phyloP scores from a whole-genome alignment of 495 filamentous ascomycete species.

The Parachaetomium inaequale region DNA sequence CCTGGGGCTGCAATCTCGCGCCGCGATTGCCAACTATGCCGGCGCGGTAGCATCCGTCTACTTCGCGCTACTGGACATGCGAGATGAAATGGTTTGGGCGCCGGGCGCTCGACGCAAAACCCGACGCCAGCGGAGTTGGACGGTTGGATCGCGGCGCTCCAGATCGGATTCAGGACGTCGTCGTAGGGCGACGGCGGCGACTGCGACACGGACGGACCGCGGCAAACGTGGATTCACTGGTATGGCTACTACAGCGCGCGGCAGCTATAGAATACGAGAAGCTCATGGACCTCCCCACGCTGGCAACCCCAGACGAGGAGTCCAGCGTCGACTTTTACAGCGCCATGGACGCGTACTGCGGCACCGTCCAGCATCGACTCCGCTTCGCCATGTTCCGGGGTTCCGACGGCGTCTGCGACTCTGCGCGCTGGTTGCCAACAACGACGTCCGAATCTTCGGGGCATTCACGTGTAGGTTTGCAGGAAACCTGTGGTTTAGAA shows the following conservation, averaged over 20 bases:
- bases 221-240: background rate
- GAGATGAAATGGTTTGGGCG: background rate
- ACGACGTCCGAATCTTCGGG: too few relatives aligned
- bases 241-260: background rate
- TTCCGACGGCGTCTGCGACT: background rate
- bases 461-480: too few relatives aligned
- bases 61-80: background rate
- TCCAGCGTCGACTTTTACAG: background rate
- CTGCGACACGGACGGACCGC: too few relatives aligned
- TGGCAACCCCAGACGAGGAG: background rate
- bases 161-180: background rate
- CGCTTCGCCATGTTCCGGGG: background rate
- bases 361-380: background rate
- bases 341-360: background rate
- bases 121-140: background rate
- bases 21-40: background rate
- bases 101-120: background rate
- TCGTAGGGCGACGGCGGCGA: too few relatives aligned
- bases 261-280: background rate
- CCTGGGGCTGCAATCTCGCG: background rate
- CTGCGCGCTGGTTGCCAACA: too few relatives aligned
- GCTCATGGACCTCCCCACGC: background rate
- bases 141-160: background rate
- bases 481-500: too few relatives aligned
- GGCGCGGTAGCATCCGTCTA: background rate